phyloP scores from a whole-genome alignment of 1,284 basidiomycete species.

The Microbotryomycetes sp. region DNA sequence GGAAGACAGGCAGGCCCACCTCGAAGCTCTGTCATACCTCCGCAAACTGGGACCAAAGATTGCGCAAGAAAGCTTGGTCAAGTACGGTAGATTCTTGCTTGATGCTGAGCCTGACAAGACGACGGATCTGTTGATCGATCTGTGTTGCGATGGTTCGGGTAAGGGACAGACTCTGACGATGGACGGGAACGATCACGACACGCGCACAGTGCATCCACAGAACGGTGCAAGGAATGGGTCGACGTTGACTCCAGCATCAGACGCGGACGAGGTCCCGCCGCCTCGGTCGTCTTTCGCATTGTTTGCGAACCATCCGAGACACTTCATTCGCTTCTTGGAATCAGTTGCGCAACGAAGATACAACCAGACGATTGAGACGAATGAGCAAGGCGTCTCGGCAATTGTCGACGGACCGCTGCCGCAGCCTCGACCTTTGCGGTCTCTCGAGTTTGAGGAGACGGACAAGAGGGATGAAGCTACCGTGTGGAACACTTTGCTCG shows the following conservation, averaged over 20 bases:
- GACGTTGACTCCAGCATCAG: conserved; percentile 1
- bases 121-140: conserved; percentile 81
- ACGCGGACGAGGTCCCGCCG: conserved; percentile 57
- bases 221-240: conserved; percentile 7
- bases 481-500: conserved; percentile 93
- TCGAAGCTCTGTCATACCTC: conserved; percentile 75
- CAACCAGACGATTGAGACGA: conserved; percentile 62
- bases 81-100: conserved; percentile 53
- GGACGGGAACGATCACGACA: not conserved
- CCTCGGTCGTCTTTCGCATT: conserved; percentile 86
- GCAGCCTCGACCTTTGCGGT: conserved; percentile 10
- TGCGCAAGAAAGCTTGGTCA: conserved; percentile 38
- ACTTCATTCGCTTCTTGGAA: conserved; percentile 84
- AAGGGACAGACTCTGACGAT: conserved; percentile 21
- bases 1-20: conserved; percentile 78
- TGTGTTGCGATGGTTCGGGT: conserved; percentile 83
- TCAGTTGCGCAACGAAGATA: conserved; percentile 72
- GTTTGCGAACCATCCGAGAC: conserved; percentile 79
- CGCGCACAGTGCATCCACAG: not conserved
- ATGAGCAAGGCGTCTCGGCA: conserved; percentile 8
- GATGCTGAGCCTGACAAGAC: conserved; percentile 76
- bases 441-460: conserved; percentile 47
- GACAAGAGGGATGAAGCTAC: conserved; percentile 70
- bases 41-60: conserved; percentile 67
- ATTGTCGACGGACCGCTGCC: not conserved